phyloP scores from a whole-genome alignment of 345 rosid genomes.

The Xanthoceras sorbifolium region DNA sequence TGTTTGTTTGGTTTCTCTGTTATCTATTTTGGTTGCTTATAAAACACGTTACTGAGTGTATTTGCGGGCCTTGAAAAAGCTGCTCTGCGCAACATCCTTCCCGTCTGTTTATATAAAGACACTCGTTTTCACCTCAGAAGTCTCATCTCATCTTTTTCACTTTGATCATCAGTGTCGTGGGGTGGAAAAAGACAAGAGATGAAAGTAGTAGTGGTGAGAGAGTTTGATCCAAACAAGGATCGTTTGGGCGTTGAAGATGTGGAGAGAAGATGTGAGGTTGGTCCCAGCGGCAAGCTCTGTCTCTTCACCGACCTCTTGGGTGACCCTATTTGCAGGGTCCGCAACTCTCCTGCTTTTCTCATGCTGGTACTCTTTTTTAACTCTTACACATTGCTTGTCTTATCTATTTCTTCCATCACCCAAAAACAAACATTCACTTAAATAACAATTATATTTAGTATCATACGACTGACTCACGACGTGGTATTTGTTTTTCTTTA shows the following conservation, averaged over 20 bases:
- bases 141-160: too few relatives aligned
- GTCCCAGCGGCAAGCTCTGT: slow-evolving; percentile 73
- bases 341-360: slow-evolving; percentile 92
- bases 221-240: slow-evolving; percentile 65
- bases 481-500: background rate
- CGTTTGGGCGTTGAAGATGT: slow-evolving; percentile 60
- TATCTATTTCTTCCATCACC: background rate
- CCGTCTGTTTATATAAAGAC: slow-evolving; percentile 18
- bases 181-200: background rate
- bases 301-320: slow-evolving; percentile 95
- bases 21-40: slow-evolving; percentile 22
- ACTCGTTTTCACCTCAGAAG: background rate
- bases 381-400: background rate
- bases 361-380: slow-evolving; percentile 74
- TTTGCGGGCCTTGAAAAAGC: slow-evolving; percentile 26
- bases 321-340: slow-evolving; percentile 98
- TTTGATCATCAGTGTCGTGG: too few relatives aligned
- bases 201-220: slow-evolving; percentile 57
- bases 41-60: slow-evolving; percentile 22
- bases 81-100: slow-evolving; percentile 9
- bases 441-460: background rate
- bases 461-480: background rate
- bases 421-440: background rate
- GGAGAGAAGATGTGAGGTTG: slow-evolving; percentile 90
- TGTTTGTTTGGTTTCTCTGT: background rate